These are phyloP conservation scores for Russula foetens DNA, from an alignment of 768 basidiomycete genomes.

Conservation along the genomic window DNA sequence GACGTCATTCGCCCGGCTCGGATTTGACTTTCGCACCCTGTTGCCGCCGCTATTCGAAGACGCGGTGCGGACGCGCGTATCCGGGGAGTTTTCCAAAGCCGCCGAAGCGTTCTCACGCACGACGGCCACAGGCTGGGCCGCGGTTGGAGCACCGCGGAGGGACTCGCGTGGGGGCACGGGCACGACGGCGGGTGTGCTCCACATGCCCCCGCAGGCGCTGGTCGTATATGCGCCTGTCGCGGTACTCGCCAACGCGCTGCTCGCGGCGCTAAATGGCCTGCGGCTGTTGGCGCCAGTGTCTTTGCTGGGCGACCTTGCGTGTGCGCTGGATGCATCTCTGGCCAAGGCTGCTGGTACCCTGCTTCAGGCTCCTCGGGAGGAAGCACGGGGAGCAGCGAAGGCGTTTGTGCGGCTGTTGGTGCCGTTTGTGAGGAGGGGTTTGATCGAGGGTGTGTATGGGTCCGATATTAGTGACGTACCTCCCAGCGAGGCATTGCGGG, in stretches of 20 bases:
- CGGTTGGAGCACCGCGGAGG: constrained; percentile 17
- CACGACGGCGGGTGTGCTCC: constrained; percentile 28
- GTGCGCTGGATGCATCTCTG: constrained; percentile 45
- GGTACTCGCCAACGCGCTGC: constrained; percentile 55
- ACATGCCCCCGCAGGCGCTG: constrained; percentile 65
- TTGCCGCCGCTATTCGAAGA: constrained; percentile 57
- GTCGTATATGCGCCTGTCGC: constrained; percentile 73
- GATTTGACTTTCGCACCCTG: constrained; percentile 76
- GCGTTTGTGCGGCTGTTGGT: constrained; percentile 56
- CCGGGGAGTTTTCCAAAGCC: constrained; percentile 41
- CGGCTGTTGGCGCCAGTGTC: constrained; percentile 70
- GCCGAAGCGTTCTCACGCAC: constrained; percentile 21
- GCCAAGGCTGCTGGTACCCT: constrained; percentile 38
- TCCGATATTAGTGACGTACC: constrained; percentile 10
- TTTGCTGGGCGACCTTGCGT: constrained; percentile 42
- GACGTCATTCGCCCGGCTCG: constrained; percentile 84
- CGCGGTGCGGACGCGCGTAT: constrained; percentile 53
- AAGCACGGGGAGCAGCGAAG: constrained; percentile 35
- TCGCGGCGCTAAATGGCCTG: constrained; percentile 69
- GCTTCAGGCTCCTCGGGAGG: constrained; percentile 25
- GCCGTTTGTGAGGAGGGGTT: constrained; percentile 61
- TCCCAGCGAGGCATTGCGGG: neutral
- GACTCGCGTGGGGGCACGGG: constrained; percentile 18
- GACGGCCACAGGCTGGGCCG: constrained; percentile 6
- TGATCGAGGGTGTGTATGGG: constrained; percentile 72